Base-by-base conservation (phyloP, 106 monocot genomes). In the Dendrobium huoshanense region DNA sequence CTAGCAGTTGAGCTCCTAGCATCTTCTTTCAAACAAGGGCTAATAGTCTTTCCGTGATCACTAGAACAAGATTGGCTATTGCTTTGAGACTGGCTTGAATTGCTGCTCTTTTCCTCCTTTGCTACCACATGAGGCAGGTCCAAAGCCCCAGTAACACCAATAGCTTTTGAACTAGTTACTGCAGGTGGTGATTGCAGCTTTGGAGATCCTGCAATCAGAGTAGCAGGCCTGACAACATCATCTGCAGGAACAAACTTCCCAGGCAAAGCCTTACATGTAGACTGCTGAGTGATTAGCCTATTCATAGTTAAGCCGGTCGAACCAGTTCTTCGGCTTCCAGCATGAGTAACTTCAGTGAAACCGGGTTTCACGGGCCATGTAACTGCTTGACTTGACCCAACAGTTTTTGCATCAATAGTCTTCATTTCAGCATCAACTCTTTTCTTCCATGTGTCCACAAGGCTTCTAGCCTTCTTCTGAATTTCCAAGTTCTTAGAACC, bases 361-460 rank as follows among this genome's bases (percentile, higher is more conserved):
- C 87, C 85, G 4, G 75, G 58, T 76, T 92, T 92, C 4, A 72
- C 87, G 16, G 85, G 83, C 92, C 92, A 92, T 33, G 87, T 59
- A 49, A 81, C 82, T 77, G 87, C 67, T 73, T 88, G 92, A 64
- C 82, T 67, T 15, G 92, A 81, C n/a, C 79, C 84, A 27, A 67
- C 42, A 64, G 83, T 22, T 83, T 90, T 91, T 49, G 81, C 83
- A 86, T 92, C 94, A 83, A 83, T 90, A n/a, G 70, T 73, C 87
- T 90, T 93, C 90, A 95, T 95, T 81, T 95, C 95, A 33, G 87
- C 95, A 91, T 91, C 89, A 77, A 95, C 95, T 25, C 95, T 82
- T 82, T 95, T 95, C 88, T 95, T 95, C 95, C 95, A 95, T 24
- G 80, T 89, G 45, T 95, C 95, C 72, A 95, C 87, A 74, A 95